Base-by-base conservation (phyloP, 78 protist genomes). In the Chrysochromulina tobinii region DNA sequence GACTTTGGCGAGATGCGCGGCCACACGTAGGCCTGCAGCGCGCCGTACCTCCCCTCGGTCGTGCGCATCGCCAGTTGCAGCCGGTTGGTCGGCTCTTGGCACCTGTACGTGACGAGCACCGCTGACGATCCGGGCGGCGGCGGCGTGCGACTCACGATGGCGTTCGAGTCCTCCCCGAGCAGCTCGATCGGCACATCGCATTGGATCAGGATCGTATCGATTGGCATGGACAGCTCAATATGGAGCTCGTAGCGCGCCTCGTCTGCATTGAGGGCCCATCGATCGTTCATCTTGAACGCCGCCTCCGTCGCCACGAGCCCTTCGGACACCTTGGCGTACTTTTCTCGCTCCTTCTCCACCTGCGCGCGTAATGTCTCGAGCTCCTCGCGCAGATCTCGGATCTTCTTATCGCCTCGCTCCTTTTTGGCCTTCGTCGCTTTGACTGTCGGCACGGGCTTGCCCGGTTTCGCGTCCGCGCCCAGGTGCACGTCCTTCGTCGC, bases 11-110 rank as follows among this genome's bases (percentile, higher is more conserved):
- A 0, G 57, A 88, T 18, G 9, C n/a, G 50, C 17, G 93, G 93
- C 57, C 87, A 59, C 2, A 92, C 64, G 87, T n/a, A 92, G 23
- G 83, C 93, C 55, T 67, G 50, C 77, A 93, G 51, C 25, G 77
- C 2, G 18, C 94, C 94, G 88, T 90, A 73, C 27, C 90, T 92
- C 27, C 94, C 94, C 77, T 93, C 94, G 25, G 25, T 38, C 20
- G 94, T 90, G 86, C 93, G 93, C 27, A 92, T 12, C 9, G 50
- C 25, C 48, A 92, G 0, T 55, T 57, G 59, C 38, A 92, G 55
- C 50, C 93, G 72, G 51, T 67, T 38, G 12, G n/a, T 50, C 9
- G 0, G 15, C 9, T 87, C 93, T 6, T 51, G 55, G 84, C 89
- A 84, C 11, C 91, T 66, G 90, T 58, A 87, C 27, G 85, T 81